phyloP scores from a whole-genome alignment of 208 protist genomes.

The Trypanosoma boissoni region DNA sequence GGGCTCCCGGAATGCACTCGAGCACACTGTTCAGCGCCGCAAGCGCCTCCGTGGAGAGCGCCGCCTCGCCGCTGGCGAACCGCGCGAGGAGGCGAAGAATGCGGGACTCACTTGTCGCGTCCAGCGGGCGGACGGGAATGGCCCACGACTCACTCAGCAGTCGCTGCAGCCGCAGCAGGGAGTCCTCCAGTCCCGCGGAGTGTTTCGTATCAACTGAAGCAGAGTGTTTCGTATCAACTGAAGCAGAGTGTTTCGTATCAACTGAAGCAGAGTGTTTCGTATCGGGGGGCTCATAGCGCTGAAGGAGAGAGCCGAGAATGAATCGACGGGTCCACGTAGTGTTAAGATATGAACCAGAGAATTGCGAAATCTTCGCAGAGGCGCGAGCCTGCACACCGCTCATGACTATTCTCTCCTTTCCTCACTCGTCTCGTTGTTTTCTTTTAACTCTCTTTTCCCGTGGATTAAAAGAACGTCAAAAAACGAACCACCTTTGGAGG shows the following conservation, averaged over 20 bases:
- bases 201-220: background rate
- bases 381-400: too few species aligned
- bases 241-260: background rate
- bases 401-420: too few species aligned
- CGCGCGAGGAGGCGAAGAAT: slow-evolving; percentile 78
- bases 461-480: too few species aligned
- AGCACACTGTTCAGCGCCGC: slow-evolving; percentile 50
- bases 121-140: slow-evolving; percentile 55
- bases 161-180: slow-evolving; percentile 59
- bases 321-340: slow-evolving; percentile 69
- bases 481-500: too few species aligned
- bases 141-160: slow-evolving; percentile 55
- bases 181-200: slow-evolving; percentile 29
- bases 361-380: slow-evolving; percentile 35
- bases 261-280: background rate
- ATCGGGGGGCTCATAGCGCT: slow-evolving; percentile 48
- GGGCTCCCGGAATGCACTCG: slow-evolving; percentile 42
- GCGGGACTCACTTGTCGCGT: slow-evolving; percentile 56
- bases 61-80: slow-evolving; percentile 65
- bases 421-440: too few species aligned
- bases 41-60: slow-evolving; percentile 57
- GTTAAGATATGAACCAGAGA: slow-evolving; percentile 63
- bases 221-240: background rate
- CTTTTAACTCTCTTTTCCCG: too few species aligned
- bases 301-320: slow-evolving; percentile 73